phyloP scores from a whole-genome alignment of 169 alveolate genomes.

The Babesia ovata region DNA sequence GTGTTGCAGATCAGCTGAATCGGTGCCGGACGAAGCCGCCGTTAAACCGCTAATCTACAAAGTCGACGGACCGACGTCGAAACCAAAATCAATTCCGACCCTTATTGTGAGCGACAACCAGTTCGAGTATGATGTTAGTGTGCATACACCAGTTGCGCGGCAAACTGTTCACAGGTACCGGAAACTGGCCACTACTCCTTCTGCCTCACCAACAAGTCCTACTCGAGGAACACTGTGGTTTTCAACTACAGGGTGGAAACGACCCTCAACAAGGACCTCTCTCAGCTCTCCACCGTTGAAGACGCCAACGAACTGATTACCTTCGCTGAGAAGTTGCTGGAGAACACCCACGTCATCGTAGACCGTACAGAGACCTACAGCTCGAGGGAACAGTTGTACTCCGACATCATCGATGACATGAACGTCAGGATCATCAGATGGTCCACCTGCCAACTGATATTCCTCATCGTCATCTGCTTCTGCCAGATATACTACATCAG shows the following conservation, averaged over 20 bases:
- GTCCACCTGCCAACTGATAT: conserved; percentile 57
- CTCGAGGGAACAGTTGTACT: conserved; percentile 50
- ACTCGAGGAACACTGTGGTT: conserved; percentile 16
- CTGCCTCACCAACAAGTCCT: conserved; percentile 40
- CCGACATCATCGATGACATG: conserved; percentile 57
- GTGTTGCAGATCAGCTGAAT: conserved; percentile 12
- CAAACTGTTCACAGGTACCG: conserved; percentile 13
- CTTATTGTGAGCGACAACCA: conserved; percentile 11
- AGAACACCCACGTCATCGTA: conserved; percentile 53
- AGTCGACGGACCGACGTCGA: conserved; percentile 4
- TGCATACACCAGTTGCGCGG: background rate
- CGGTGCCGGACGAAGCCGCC: conserved; percentile 16
- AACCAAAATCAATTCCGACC: background rate
- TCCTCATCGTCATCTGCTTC: conserved; percentile 57
- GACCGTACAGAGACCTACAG: conserved; percentile 68
- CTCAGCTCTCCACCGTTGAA: conserved; percentile 54
- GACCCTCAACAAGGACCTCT: conserved; percentile 40
- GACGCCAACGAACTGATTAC: conserved; percentile 44
- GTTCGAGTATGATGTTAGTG: conserved; percentile 17
- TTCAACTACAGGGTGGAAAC: conserved; percentile 56
- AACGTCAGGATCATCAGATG: conserved; percentile 58
- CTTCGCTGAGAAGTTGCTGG: conserved; percentile 52
- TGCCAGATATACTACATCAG: conserved; percentile 67
- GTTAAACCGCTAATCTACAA: conserved; percentile 1
- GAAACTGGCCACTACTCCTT: conserved; percentile 58